Evolutionary conservation across 257 asterid species (phyloP).

Genomic region (Salvia miltiorrhiza): DNA sequence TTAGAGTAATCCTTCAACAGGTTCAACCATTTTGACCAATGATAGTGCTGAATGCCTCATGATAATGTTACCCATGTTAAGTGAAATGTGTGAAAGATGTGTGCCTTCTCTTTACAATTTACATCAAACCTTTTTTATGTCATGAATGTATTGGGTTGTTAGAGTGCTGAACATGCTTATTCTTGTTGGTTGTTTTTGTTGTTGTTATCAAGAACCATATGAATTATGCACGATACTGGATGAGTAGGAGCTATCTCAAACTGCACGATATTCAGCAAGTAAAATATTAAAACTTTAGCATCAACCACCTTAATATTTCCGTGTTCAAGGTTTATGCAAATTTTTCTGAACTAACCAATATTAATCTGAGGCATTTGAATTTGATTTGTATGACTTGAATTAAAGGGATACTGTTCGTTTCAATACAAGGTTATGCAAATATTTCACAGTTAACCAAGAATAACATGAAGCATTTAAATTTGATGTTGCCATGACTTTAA

Average conservation of each 20-base stretch:
- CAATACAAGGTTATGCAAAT: not conserved
- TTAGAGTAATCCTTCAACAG: not conserved
- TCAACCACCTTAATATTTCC: not conserved
- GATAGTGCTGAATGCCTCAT: not conserved
- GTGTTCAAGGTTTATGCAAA: too few species aligned
- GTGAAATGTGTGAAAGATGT: not conserved
- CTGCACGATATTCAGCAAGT: not conserved
- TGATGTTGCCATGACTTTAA: not conserved
- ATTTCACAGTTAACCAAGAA: not conserved
- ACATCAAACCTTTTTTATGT: not conserved
- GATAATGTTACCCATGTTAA: not conserved
- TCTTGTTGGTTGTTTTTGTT: not conserved
- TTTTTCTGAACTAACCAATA: too few species aligned
- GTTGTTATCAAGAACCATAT: not conserved
- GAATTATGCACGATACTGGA: not conserved
- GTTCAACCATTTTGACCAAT: not conserved
- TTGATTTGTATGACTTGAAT: not conserved
- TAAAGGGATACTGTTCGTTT: not conserved
- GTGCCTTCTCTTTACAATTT: not conserved
- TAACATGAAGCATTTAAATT: not conserved
- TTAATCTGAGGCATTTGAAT: not conserved
- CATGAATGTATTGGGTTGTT: not conserved
- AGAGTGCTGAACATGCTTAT: not conserved
- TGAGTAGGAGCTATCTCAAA: not conserved
- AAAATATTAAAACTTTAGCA: not conserved